Evolutionary conservation across 164 flowering plant species (phyloP).

Genomic region (Hamamelis virginiana): DNA sequence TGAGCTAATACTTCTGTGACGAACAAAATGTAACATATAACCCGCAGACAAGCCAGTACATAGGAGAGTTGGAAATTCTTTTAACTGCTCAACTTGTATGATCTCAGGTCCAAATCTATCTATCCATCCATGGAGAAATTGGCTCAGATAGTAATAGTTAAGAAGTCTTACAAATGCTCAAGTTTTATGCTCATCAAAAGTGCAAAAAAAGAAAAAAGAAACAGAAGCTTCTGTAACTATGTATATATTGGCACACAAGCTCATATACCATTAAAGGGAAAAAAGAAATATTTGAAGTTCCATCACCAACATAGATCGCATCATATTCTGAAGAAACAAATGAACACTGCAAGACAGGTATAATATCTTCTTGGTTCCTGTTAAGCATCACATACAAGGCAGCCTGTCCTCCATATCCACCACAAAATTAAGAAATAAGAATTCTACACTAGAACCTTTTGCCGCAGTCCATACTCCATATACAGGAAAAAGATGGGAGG

Average conservation of each 20-base stretch:
- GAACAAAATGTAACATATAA: neutral
- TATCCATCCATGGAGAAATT: neutral
- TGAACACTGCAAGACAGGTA: neutral
- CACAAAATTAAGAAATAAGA: neutral
- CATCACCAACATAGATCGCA: neutral
- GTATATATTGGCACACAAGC: neutral
- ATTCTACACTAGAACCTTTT: neutral
- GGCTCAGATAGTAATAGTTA: neutral
- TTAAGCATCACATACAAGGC: neutral
- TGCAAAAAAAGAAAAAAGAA: neutral
- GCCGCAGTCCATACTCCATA: no score
- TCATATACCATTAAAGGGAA: neutral
- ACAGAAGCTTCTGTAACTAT: no score
- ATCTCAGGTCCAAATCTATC: neutral
- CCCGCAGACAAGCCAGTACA: neutral
- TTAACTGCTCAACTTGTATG: neutral
- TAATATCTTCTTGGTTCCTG: neutral
- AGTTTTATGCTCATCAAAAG: neutral
- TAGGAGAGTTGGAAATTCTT: neutral
- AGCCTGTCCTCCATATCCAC: neutral
- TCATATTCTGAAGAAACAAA: neutral
- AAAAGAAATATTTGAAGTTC: neutral
- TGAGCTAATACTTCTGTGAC: neutral
- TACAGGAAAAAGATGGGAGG: no score
- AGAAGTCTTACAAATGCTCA: neutral